Evolutionary conservation across 2,329 filamentous ascomycete species (phyloP), one percentile per base, ranked within the genome.

Genomic region (Alternaria viburni): DNA sequence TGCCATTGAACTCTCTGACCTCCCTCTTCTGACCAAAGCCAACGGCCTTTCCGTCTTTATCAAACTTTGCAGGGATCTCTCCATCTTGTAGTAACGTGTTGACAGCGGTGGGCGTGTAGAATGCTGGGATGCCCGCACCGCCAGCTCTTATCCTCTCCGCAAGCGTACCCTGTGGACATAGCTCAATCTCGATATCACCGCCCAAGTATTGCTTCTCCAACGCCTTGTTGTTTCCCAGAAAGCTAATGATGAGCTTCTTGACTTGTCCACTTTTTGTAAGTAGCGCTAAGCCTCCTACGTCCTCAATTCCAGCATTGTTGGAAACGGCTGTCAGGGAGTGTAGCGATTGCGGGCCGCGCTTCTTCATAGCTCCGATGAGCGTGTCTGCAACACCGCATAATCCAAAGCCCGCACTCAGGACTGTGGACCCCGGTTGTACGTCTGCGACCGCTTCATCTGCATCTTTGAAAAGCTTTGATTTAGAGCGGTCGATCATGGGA

Each of bases 61-160:
- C 86, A 59, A 91, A 85, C 15, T 86, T 83, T 12, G 88, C 83
- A 0, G 90, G 90, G 23, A 93, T 90, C 55, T 90, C 86, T 23
- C 90, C 90, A 17, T 87, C 86, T 72, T 92, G 87, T 3, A 92
- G 77, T 2, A 90, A 81, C 0, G 90, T 92, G 59, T 89, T 88
- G 8, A 81, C 77, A 82, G 74, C 92, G 0, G 92, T 93, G 0
- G 91, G 89, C 0, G 92, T 94, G 74, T 89, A 96, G 76, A 96
- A 94, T 0, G 91, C 91, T 4, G 91, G 91, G 58, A 94, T 93
- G 5, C 91, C 92, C 36, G 90, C 90, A 15, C 91, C 92, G 1
- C 87, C 91, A 15, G 90, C 90, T 52, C 91, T 83, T 72, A 93
- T 86, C 65, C 91, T 84, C 82, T 93, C 90, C 0, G 90, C 90